Base-by-base conservation (phyloP, 495 filamentous ascomycete genomes). In the Staphylotrichum longicolle region DNA sequence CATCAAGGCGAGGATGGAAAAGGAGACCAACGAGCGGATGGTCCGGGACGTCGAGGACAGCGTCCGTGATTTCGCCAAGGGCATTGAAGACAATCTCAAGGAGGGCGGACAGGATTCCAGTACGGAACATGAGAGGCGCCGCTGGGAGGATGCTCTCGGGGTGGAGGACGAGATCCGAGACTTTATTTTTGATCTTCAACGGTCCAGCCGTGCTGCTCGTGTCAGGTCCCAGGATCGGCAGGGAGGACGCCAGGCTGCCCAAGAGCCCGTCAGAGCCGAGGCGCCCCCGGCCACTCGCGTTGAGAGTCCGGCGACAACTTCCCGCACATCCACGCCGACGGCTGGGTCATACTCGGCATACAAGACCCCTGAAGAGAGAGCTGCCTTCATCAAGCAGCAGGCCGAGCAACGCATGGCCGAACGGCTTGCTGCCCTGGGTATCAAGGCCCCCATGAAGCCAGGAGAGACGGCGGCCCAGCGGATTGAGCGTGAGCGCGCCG, bases 401-500 rank as follows among this genome's bases (percentile, higher is more conserved):
- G 95, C 95, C 11, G 92, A 98, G 73, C 90, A 91, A 70, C 89
- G 93, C 49, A 97, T 99, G 89, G 92, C 93, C n/a, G 95, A 98
- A 72, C 86, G 94, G 53, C 85, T 99, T 64, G 95, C 95, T 48
- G 94, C 93, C 50, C 83, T 96, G 58, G 94, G 94, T 15, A 83
- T 99, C 65, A 94, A 91, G 68, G 84, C 92, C 34, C 85, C 89
- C 35, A 76, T 84, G 3, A 88, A 85, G 61, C 74, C 83, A 20
- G 83, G 85, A 3, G 94, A 99, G 75, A 89, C 87, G 33, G 76
- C 91, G 2, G 81, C 86, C 55, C 92, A 98, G 75, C 84, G 92
- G 48, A 84, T 88, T 59, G 95, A 97, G 67, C 87, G 94, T 27
- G 94, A 99, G 74, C 85, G 82, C 64, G 90, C 85, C 63, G 94